These are phyloP conservation scores for Phalaenopsis aphrodite DNA, from an alignment of 106 monocot genomes.

Conservation along the genomic window DNA sequence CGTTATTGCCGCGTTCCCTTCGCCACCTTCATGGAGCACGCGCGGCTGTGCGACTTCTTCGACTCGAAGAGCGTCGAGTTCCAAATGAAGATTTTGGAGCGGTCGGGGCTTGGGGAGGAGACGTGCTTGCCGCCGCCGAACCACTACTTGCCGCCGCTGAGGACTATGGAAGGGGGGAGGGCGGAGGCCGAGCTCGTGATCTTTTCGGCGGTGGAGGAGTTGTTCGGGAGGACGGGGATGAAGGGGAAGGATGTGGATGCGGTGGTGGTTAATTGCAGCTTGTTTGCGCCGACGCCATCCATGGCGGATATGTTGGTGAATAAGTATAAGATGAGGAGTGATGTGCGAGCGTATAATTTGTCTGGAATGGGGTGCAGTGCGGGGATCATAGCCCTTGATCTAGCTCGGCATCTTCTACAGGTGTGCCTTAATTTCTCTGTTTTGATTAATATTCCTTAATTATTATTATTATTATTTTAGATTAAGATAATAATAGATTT, in stretches of 20 bases:
- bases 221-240: constrained; percentile 27
- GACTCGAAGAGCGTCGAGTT: constrained; percentile 25
- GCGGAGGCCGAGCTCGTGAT: constrained; percentile 37
- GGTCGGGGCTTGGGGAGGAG: constrained; percentile 28
- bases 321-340: constrained; percentile 31
- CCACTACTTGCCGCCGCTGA: constrained; percentile 23
- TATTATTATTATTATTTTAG: no score
- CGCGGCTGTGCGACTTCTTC: constrained; percentile 13
- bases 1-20: constrained; percentile 42
- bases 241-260: constrained; percentile 33
- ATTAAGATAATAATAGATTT: no score
- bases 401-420: constrained; percentile 34
- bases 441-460: no score
- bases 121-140: constrained; percentile 24
- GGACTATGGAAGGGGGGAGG: constrained; percentile 19
- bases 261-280: constrained; percentile 50
- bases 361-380: constrained; percentile 63
- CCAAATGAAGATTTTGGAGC: constrained; percentile 35
- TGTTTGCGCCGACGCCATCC: constrained; percentile 43
- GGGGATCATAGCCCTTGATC: constrained; percentile 38
- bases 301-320: constrained; percentile 36
- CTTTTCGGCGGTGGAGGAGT: constrained; percentile 28
- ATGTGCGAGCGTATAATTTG: constrained; percentile 29
- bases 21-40: constrained; percentile 55
- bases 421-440: neutral